Evolutionary conservation across 2,329 filamentous ascomycete genomes (phyloP).

Genomic region (Fonsecaea pugnacius): DNA sequence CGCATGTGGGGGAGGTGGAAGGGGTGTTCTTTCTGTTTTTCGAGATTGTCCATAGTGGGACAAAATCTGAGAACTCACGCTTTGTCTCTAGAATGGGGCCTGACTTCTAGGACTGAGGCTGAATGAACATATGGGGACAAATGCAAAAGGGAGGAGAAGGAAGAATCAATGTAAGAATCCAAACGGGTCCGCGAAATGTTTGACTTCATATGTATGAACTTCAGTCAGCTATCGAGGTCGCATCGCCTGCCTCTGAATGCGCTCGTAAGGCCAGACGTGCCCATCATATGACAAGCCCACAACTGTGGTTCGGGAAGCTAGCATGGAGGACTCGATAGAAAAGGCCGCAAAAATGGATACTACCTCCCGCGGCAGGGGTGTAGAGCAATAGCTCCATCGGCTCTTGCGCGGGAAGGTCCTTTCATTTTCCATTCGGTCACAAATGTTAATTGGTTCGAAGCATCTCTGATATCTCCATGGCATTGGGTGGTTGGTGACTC

Average conservation of each 20-base stretch:
- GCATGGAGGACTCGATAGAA: background rate
- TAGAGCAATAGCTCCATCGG: slow-evolving; percentile 7
- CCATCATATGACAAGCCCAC: slow-evolving; percentile 18
- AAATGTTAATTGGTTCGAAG: slow-evolving; percentile 1
- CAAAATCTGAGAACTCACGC: background rate
- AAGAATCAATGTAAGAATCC: background rate
- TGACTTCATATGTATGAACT: slow-evolving; percentile 4
- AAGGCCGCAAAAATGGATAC: slow-evolving; percentile 2
- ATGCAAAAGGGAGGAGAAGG: background rate
- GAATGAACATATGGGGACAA: background rate
- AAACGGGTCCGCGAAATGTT: background rate
- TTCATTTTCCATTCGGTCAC: background rate
- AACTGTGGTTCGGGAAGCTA: slow-evolving; percentile 13
- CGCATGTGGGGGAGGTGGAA: slow-evolving; percentile 17
- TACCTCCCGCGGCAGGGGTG: background rate
- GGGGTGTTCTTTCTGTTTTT: slow-evolving; percentile 21
- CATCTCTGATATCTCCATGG: background rate
- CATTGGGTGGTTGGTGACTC: slow-evolving; percentile 1
- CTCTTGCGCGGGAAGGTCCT: background rate
- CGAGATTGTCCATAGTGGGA: slow-evolving; percentile 21
- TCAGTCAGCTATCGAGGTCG: background rate
- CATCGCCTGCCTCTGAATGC: slow-evolving; percentile 5
- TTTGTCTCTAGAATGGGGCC: background rate
- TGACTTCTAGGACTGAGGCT: background rate
- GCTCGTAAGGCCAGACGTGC: slow-evolving; percentile 1